Percentiles rank a stretch among this genome's conserved stretches.
phyloP scores from a whole-genome alignment of 495 filamentous ascomycete genomes.

The Tuber umbilicatum region DNA sequence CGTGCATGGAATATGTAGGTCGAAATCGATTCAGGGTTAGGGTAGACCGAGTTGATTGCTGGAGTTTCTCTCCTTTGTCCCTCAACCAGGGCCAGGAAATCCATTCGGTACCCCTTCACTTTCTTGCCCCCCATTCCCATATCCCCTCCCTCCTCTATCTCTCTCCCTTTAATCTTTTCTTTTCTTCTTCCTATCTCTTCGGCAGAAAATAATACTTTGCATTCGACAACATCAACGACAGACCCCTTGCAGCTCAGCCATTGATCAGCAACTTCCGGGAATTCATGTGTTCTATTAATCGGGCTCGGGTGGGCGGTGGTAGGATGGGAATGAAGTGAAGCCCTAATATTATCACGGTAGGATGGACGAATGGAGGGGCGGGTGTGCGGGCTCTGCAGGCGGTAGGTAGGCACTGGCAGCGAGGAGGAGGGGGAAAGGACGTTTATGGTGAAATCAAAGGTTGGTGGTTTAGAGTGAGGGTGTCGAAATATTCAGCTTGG shows the following conservation, averaged over 20 bases:
- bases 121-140: not conserved
- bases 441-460: conserved; percentile 2
- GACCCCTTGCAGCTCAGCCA: not conserved
- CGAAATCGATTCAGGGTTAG: conserved; percentile 6
- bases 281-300: conserved; percentile 2
- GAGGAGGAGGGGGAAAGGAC: not conserved
- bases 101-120: not conserved
- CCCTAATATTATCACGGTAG: not conserved
- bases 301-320: conserved; percentile 3
- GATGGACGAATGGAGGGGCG: not conserved
- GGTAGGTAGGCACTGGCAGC: not conserved
- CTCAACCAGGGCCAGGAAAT: not conserved
- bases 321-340: conserved; percentile 1
- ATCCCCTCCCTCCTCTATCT: not conserved
- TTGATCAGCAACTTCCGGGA: not conserved
- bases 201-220: not conserved
- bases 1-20: conserved; percentile 5
- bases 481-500: conserved; percentile 4
- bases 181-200: not conserved
- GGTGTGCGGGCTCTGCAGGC: not conserved
- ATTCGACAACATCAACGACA: not conserved
- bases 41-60: not conserved
- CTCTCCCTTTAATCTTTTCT: not conserved
- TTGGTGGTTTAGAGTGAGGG: not conserved
- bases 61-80: not conserved